Evolutionary conservation across 208 protist species (phyloP).

Genomic region (Leishmania martiniquensis): DNA sequence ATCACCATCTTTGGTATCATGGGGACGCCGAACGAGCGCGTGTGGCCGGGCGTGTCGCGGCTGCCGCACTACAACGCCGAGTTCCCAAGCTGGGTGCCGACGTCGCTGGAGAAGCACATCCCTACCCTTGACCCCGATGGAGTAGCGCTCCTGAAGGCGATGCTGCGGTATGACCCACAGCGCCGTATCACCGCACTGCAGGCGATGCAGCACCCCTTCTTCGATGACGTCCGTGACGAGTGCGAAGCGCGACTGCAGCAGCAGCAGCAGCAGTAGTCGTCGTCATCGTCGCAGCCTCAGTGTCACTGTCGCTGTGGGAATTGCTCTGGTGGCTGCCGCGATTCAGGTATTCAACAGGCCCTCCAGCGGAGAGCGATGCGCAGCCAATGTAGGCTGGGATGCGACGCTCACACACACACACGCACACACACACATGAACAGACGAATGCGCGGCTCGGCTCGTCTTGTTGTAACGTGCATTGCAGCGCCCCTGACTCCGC

Average conservation of each 20-base stretch:
- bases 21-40: slow-evolving; percentile 92
- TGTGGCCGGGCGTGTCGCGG: slow-evolving; percentile 75
- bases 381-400: too few species aligned
- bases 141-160: slow-evolving; percentile 58
- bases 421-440: too few species aligned
- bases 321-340: not conserved
- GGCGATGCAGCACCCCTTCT: slow-evolving; percentile 81
- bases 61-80: slow-evolving; percentile 76
- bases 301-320: not conserved
- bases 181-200: slow-evolving; percentile 70
- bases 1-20: slow-evolving; percentile 91
- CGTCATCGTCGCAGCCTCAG: not conserved
- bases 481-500: not conserved
- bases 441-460: not conserved
- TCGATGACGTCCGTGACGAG: slow-evolving; percentile 74
- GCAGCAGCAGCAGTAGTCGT: slow-evolving; percentile 20
- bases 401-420: too few species aligned
- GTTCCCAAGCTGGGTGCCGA: slow-evolving; percentile 61
- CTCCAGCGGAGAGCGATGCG: not conserved
- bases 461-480: not conserved
- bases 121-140: slow-evolving; percentile 64
- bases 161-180: slow-evolving; percentile 75
- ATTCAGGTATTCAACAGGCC: not conserved
- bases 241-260: slow-evolving; percentile 42
- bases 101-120: slow-evolving; percentile 42